These are phyloP conservation scores for Phyllosticta citribraziliensis DNA, from an alignment of 2,329 filamentous ascomycete genomes.

Conservation along the genomic window DNA sequence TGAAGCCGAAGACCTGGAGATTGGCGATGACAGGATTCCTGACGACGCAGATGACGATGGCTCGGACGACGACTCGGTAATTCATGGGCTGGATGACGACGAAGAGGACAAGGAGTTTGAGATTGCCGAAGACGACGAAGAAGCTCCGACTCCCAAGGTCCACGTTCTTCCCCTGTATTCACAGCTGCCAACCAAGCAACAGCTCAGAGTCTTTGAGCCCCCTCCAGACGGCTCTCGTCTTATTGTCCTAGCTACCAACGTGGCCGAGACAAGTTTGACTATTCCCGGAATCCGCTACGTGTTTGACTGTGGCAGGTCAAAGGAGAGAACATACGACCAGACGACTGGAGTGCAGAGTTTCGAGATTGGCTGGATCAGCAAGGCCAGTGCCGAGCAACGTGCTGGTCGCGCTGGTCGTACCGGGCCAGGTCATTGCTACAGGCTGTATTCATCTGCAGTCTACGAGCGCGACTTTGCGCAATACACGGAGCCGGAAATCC, in stretches of 20 bases:
- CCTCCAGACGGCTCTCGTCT: slow-evolving; percentile 73
- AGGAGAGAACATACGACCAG: slow-evolving; percentile 84
- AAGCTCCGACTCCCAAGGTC: slow-evolving; percentile 59
- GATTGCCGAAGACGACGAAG: slow-evolving; percentile 55
- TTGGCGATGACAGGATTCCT: slow-evolving; percentile 46
- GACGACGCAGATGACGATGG: slow-evolving; percentile 34
- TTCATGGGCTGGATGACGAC: slow-evolving; percentile 44
- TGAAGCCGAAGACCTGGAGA: slow-evolving; percentile 79
- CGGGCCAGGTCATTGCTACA: slow-evolving; percentile 90
- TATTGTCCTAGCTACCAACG: slow-evolving; percentile 88
- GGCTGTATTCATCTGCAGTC: slow-evolving; percentile 87
- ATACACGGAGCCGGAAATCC: slow-evolving; percentile 79
- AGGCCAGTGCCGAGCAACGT: slow-evolving; percentile 86
- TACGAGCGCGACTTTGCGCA: slow-evolving; percentile 82
- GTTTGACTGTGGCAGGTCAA: slow-evolving; percentile 86
- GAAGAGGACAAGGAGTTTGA: slow-evolving; percentile 55
- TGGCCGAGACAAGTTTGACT: slow-evolving; percentile 93
- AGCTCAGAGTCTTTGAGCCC: slow-evolving; percentile 80
- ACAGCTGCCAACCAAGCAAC: slow-evolving; percentile 78
- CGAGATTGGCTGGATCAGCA: slow-evolving; percentile 93
- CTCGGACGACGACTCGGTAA: slow-evolving; percentile 50
- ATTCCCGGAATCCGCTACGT: slow-evolving; percentile 94
- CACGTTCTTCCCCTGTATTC: slow-evolving; percentile 93
- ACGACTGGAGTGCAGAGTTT: slow-evolving; percentile 89
- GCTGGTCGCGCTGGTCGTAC: slow-evolving; percentile 92